Percentiles rank a stretch among this genome's conserved stretches.
These are phyloP conservation scores for Alternaria alternata DNA, from an alignment of 2,329 filamentous ascomycete genomes.

Conservation along the genomic window DNA sequence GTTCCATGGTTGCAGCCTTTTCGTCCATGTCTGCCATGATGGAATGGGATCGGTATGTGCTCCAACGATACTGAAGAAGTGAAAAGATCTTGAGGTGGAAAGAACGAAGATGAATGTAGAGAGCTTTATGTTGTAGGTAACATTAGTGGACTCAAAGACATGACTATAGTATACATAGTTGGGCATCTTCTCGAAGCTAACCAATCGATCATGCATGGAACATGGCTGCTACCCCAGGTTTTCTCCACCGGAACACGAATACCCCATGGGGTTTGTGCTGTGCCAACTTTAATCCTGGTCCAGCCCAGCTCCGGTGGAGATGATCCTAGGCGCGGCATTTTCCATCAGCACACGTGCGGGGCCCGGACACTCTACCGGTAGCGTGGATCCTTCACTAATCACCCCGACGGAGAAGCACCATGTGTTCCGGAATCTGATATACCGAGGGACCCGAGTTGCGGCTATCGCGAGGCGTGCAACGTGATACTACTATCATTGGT, in stretches of 20 bases:
- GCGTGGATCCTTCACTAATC: not conserved
- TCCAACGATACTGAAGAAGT: not conserved
- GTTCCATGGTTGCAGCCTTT: constrained; percentile 10
- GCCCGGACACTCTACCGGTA: not conserved
- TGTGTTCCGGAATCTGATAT: not conserved
- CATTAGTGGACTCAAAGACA: not conserved
- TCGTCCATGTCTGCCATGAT: constrained; percentile 8
- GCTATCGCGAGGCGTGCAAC: not conserved
- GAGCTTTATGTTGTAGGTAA: not conserved
- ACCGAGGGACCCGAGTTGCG: not conserved
- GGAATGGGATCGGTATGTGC: not conserved
- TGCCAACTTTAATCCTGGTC: not conserved
- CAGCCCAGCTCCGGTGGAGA: not conserved
- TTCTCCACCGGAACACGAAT: not conserved
- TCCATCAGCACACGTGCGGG: constrained; percentile 2
- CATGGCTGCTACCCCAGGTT: constrained; percentile 4
- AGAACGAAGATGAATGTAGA: not conserved
- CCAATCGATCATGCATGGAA: not conserved
- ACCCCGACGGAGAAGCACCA: not conserved
- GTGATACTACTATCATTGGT: not conserved
- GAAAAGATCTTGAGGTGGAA: not conserved
- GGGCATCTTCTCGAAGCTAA: not conserved
- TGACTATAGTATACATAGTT: constrained; percentile 1
- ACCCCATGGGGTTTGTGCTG: constrained; percentile 4
- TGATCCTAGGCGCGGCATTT: not conserved